A percentile compares a stretch with the other conserved stretches of the same genome.
Evolutionary conservation across 345 rosid genomes (phyloP).

Genomic region (Dovyalis caffra): DNA sequence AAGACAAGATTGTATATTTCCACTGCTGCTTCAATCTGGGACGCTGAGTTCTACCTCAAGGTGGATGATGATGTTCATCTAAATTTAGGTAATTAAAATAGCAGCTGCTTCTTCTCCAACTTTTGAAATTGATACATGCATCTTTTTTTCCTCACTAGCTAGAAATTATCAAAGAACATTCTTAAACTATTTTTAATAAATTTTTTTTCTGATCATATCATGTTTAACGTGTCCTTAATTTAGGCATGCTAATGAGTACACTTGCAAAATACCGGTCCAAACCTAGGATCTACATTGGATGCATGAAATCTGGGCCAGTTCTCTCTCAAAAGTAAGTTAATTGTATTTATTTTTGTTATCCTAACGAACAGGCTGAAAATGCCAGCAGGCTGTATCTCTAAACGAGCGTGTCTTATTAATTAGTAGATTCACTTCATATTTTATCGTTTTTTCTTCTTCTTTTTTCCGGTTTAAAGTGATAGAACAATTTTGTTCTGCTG

Average conservation of each 20-base stretch:
- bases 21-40: conserved; percentile 73
- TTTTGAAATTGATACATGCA: neutral
- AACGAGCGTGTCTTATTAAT: too few species aligned
- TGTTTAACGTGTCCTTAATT: neutral
- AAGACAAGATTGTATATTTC: conserved; percentile 82
- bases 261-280: conserved; percentile 58
- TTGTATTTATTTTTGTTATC: too few species aligned
- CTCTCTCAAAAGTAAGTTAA: conserved; percentile 61
- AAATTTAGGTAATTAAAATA: conserved; percentile 50
- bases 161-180: too few species aligned
- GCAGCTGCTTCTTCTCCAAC: neutral
- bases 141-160: too few species aligned
- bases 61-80: conserved; percentile 91
- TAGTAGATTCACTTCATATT: too few species aligned
- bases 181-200: neutral
- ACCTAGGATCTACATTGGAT: conserved; percentile 82
- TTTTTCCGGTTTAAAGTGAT: too few species aligned
- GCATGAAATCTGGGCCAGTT: conserved; percentile 98
- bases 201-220: neutral
- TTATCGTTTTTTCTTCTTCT: too few species aligned
- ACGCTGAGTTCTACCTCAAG: conserved; percentile 78
- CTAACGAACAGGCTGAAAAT: too few species aligned
- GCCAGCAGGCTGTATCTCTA: too few species aligned
- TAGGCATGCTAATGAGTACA: conserved; percentile 55
- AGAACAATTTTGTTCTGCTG: neutral